Conservation (phyloP, 192 early-diverging fungal genomes). For the Coemansia sp. region DNA sequence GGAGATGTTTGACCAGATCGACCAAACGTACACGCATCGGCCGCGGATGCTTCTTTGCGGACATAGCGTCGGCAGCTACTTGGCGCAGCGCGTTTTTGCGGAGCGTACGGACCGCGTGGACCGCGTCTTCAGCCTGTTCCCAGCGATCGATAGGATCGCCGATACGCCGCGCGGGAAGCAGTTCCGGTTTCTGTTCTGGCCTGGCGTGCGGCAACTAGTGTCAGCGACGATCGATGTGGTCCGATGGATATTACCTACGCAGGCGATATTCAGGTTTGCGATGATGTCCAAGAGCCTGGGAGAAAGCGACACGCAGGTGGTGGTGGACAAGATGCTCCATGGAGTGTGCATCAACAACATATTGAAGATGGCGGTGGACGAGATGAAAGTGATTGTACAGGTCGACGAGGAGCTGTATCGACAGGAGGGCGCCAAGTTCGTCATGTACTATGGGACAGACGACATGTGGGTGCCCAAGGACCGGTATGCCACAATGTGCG, state of each 20-base stretch:
- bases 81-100: constrained; percentile 56
- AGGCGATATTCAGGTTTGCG: constrained; percentile 20
- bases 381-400: constrained; percentile 68
- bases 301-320: constrained; percentile 56
- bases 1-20: constrained; percentile 40
- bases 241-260: constrained; percentile 31
- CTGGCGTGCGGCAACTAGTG: constrained; percentile 25
- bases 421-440: constrained; percentile 59
- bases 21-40: constrained; percentile 14
- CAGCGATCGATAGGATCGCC: constrained; percentile 74
- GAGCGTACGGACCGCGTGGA: constrained; percentile 63
- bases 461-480: constrained; percentile 79
- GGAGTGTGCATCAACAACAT: constrained; percentile 61
- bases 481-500: constrained; percentile 66
- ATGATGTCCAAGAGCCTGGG: constrained; percentile 21
- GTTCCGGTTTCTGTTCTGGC: constrained; percentile 46
- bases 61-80: constrained; percentile 45
- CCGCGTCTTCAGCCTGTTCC: constrained; percentile 72
- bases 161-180: constrained; percentile 72
- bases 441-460: constrained; percentile 73
- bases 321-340: constrained; percentile 67
- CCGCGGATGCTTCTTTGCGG: constrained; percentile 27
- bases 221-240: constrained; percentile 42
- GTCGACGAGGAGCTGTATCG: constrained; percentile 68
- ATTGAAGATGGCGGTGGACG: constrained; percentile 68